phyloP scores from a whole-genome alignment of 176 grass and related monocot species.

The Calamus simplicifolius region DNA sequence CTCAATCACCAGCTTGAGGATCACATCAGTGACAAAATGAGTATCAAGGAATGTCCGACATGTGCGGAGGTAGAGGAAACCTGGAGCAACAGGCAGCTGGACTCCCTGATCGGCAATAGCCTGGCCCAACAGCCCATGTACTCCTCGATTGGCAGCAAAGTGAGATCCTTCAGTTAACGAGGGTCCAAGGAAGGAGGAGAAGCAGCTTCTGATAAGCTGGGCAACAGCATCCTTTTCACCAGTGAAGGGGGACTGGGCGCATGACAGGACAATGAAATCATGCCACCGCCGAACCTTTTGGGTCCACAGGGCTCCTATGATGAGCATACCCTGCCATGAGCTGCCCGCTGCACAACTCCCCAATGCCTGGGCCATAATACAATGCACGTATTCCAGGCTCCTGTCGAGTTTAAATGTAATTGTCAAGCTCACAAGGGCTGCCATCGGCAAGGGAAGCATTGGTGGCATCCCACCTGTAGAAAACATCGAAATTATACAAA shows the following conservation, averaged over 20 bases:
- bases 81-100: slow-evolving; percentile 48
- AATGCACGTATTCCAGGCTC: slow-evolving; percentile 62
- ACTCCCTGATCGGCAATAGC: slow-evolving; percentile 64
- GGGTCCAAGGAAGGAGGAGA: slow-evolving; percentile 68
- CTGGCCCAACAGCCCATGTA: slow-evolving; percentile 66
- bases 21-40: slow-evolving; percentile 73
- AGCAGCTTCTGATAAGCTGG: slow-evolving; percentile 75
- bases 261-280: slow-evolving; percentile 86
- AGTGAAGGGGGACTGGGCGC: slow-evolving; percentile 58
- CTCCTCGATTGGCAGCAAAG: slow-evolving; percentile 50
- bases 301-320: slow-evolving; percentile 86
- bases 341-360: slow-evolving; percentile 74
- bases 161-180: slow-evolving; percentile 28
- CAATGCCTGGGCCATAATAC: slow-evolving; percentile 63
- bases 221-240: slow-evolving; percentile 74
- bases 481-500: too few species aligned
- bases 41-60: slow-evolving; percentile 75
- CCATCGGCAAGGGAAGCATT: slow-evolving; percentile 95
- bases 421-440: slow-evolving; percentile 87
- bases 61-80: slow-evolving; percentile 77
- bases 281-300: slow-evolving; percentile 91
- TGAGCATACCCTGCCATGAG: slow-evolving; percentile 93
- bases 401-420: slow-evolving; percentile 97
- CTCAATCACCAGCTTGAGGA: slow-evolving; percentile 78
- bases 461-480: slow-evolving; percentile 70